Evolutionary conservation across 2,329 filamentous ascomycete species (phyloP), one percentile per base, ranked within the genome.

Genomic region (Colletotrichum sp.): DNA sequence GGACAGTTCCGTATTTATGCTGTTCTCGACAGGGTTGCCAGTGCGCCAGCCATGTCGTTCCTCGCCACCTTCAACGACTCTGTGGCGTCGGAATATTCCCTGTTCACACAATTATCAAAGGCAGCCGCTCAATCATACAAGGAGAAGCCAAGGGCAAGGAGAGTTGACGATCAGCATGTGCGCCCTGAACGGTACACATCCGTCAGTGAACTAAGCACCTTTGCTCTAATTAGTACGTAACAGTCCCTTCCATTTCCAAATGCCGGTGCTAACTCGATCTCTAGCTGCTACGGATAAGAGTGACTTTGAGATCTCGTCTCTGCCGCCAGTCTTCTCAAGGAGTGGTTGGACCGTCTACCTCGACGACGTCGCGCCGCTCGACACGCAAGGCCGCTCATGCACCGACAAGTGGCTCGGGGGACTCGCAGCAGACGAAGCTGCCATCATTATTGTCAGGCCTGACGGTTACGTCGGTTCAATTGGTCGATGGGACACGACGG

Each of bases 1-100:
- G 92, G 93, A 21, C 93, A 95, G 78, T 96, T 95, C 84, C 89
- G 92, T 64, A 88, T 95, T 51, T 95, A 94, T 80, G 87, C 95
- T 73, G 88, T 95, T 72, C 88, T 91, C 72, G 90, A 89, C 78
- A 87, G 94, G 77, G 85, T 94, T 3, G 84, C 87, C 66, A 21
- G 24, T 3, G 27, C 58, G 2, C 81, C 86, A 27, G 87, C 88
- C 6, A 84, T 83, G 65, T 83, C 84, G 1, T 94, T 94, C 81
- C 84, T 95, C 27, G 83, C 88, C 4, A 86, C 84, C 0, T 86
- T 95, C 33, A 92, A 89, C 76, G 82, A 86, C 21, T 83, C 87
- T 8, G 85, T 93, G 57, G 85, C 86, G 1, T 84, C 86, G 1
- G 79, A 81, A 24, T 82, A 83, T 6, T 90, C 89, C 1, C 87